Conservation (phyloP, 2,329 filamentous ascomycete genomes). For the Ilyonectria mors-panacis region DNA sequence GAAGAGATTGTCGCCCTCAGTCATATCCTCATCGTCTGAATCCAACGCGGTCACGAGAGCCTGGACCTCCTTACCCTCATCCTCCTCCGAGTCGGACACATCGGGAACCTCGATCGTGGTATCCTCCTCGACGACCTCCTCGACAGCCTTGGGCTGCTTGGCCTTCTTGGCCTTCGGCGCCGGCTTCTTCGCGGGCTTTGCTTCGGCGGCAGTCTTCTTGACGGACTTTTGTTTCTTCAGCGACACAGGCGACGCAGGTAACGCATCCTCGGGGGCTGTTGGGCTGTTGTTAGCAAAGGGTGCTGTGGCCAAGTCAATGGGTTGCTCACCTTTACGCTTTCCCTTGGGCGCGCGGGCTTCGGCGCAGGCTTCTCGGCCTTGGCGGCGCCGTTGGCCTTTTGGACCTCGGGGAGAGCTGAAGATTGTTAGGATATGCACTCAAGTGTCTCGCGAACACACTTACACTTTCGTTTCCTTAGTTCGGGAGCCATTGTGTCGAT, state of each 20-base stretch:
- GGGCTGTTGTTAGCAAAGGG: slow-evolving; percentile 44
- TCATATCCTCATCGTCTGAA: slow-evolving; percentile 60
- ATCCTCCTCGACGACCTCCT: slow-evolving; percentile 47
- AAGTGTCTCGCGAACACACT: slow-evolving; percentile 1
- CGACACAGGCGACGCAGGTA: slow-evolving; percentile 60
- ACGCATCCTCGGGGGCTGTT: slow-evolving; percentile 61
- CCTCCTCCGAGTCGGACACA: slow-evolving; percentile 54
- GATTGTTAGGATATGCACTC: slow-evolving; percentile 38
- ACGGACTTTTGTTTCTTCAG: slow-evolving; percentile 63
- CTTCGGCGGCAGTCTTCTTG: slow-evolving; percentile 47
- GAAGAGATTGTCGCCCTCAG: slow-evolving; percentile 55
- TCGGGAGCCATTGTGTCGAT: slow-evolving; percentile 61
- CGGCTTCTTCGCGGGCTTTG: slow-evolving; percentile 53
- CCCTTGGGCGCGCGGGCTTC: slow-evolving; percentile 45
- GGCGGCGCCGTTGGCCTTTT: slow-evolving; percentile 50
- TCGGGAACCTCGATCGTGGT: slow-evolving; percentile 52
- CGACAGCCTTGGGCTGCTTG: slow-evolving; percentile 44
- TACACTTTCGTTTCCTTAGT: slow-evolving; percentile 58
- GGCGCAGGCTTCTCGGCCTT: slow-evolving; percentile 54
- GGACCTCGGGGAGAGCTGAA: slow-evolving; percentile 47
- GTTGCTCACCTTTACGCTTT: slow-evolving; percentile 55
- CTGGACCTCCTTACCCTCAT: slow-evolving; percentile 59
- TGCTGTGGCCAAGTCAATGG: not conserved
- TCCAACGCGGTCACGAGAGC: slow-evolving; percentile 62
- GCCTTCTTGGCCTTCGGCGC: slow-evolving; percentile 49